Evolutionary conservation across 306 rosid genomes (phyloP), one percentile per base, ranked within the genome.

Genomic region (Boehmeria nivea): DNA sequence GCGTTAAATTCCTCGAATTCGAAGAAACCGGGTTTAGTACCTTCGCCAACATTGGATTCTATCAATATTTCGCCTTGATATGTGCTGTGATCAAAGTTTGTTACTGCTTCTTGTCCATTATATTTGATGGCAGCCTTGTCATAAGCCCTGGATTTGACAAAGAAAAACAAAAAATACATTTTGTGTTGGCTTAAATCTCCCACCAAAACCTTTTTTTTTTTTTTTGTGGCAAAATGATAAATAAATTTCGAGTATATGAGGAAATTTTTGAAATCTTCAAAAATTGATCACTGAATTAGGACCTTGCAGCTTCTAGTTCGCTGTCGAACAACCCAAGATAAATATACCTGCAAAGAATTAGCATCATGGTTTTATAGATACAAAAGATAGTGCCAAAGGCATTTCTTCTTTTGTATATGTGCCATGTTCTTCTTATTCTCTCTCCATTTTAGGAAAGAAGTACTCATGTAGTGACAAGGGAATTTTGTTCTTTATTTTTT

Each of bases 11-110:
- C n/a, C 45, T 40, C 45, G 3, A 40, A 40, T 40, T 7, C 1
- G 27, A 48, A 23, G 5, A 10, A 6, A 43, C 2, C 8, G 10
- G 28, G 18, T 20, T 15, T 20, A 50, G 34, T 64, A 71, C 76
- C 76, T 57, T 64, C 61, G 17, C 22, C 18, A 48, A 17, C 18
- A 46, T 63, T 57, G 12, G 69, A 45, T 9, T 50, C 60, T 24
- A 50, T 34, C n/a, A 66, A 28, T 2, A 49, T 43, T 60, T 61
- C 69, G 37, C 73, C 65, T 55, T 66, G 64, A 26, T 50, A 61
- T 3, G 21, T 44, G 3, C 27, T 56, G 27, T 71, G 73, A 22
- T 50, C 73, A 23, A 42, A 55, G 24, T 60, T 60, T 16, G 64
- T 13, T 36, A 40, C 64, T 16, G 43, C 68, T 17, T 56, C 73